These are phyloP conservation scores for Notholithocarpus densiflorus DNA, from an alignment of 306 rosid species.

Conservation along the genomic window DNA sequence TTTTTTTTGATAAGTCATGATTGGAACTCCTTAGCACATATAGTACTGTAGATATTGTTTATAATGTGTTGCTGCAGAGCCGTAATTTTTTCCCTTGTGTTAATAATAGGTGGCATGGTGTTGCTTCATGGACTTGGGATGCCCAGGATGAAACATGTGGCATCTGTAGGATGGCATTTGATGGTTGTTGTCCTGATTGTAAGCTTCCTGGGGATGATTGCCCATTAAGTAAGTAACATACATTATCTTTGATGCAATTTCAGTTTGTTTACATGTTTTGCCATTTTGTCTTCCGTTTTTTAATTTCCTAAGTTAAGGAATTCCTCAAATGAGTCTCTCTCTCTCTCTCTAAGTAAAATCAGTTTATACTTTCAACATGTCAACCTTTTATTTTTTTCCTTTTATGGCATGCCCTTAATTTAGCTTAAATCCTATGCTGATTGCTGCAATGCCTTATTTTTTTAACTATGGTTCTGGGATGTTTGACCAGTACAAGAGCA, in stretches of 20 bases:
- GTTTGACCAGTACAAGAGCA: too few relatives aligned
- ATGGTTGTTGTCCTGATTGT: slow-evolving; percentile 95
- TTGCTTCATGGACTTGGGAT: slow-evolving; percentile 98
- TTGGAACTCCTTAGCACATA: background rate
- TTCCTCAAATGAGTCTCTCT: slow-evolving; percentile 1
- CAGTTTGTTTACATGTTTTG: background rate
- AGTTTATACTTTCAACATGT: background rate
- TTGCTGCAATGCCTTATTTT: background rate
- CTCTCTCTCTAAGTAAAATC: background rate
- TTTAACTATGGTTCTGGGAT: background rate
- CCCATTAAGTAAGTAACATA: slow-evolving; percentile 65
- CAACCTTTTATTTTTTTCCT: background rate
- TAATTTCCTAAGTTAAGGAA: background rate
- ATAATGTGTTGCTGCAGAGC: background rate
- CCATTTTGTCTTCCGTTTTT: background rate
- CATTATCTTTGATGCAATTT: background rate
- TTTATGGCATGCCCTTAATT: background rate
- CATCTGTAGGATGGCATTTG: slow-evolving; percentile 94
- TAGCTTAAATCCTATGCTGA: too few relatives aligned
- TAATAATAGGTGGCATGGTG: slow-evolving; percentile 76
- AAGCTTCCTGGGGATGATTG: slow-evolving; percentile 95
- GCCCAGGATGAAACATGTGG: slow-evolving; percentile 92
- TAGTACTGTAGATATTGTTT: background rate
- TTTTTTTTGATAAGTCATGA: background rate
- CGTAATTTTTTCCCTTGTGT: slow-evolving; percentile 13